Conservation (phyloP, 371 early-diverging fungal species). For the Mucor velutinosus region DNA sequence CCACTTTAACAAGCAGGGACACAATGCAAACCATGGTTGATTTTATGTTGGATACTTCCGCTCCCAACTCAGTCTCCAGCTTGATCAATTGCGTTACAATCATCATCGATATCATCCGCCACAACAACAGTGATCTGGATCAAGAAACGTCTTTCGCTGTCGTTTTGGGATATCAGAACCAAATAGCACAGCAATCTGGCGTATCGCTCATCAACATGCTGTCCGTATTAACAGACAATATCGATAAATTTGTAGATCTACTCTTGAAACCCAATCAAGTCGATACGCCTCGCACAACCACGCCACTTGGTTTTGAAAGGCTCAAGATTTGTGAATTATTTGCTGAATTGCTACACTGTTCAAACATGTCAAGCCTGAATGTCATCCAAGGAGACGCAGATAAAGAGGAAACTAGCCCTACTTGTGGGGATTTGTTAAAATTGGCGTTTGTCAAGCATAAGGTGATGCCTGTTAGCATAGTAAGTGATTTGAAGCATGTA, state of each 20-base stretch:
- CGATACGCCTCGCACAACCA: slow-evolving; percentile 28
- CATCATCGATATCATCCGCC: slow-evolving; percentile 93
- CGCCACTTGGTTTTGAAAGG: slow-evolving; percentile 90
- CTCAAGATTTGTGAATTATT: slow-evolving; percentile 92
- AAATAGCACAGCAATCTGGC: slow-evolving; percentile 19
- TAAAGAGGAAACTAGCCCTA: slow-evolving; percentile 3
- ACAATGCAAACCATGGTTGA: slow-evolving; percentile 72
- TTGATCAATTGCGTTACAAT: slow-evolving; percentile 91
- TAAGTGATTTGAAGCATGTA: slow-evolving; percentile 8
- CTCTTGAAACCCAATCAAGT: slow-evolving; percentile 51
- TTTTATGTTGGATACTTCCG: slow-evolving; percentile 85
- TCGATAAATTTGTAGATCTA: slow-evolving; percentile 67
- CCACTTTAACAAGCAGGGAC: slow-evolving; percentile 77
- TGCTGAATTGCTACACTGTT: slow-evolving; percentile 90
- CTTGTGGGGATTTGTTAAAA: slow-evolving; percentile 73
- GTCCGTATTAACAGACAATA: slow-evolving; percentile 71
- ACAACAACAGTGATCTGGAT: slow-evolving; percentile 71
- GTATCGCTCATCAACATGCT: slow-evolving; percentile 77
- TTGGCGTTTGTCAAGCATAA: slow-evolving; percentile 63
- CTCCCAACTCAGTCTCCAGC: slow-evolving; percentile 79
- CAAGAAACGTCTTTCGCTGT: slow-evolving; percentile 25
- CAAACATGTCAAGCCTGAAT: slow-evolving; percentile 76
- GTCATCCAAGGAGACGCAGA: slow-evolving; percentile 14
- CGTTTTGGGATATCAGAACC: slow-evolving; percentile 21
- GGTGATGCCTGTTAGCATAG: slow-evolving; percentile 61